These are phyloP conservation scores for Lactarius indigo DNA, from an alignment of 768 basidiomycete species.

Conservation along the genomic window DNA sequence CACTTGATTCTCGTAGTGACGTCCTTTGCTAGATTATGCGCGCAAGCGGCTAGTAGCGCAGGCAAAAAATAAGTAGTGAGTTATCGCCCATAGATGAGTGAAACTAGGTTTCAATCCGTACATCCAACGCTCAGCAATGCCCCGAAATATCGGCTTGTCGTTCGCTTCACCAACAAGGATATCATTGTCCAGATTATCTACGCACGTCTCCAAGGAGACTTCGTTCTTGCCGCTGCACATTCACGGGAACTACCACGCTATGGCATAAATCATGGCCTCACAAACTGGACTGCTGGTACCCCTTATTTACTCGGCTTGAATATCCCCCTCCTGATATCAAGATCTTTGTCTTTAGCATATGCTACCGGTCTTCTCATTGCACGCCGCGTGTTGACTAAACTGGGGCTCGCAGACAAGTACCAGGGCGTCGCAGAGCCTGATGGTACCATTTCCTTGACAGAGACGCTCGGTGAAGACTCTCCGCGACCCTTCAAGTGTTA, in stretches of 20 bases:
- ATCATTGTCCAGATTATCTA: conserved; percentile 95
- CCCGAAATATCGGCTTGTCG: conserved; percentile 97
- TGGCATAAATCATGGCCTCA: conserved; percentile 97
- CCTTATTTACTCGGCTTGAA: neutral
- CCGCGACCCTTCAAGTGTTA: conserved; percentile 99
- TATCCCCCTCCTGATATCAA: neutral
- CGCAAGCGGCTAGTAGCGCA: conserved; percentile 95
- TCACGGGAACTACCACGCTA: conserved; percentile 92
- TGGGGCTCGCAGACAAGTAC: conserved; percentile 97
- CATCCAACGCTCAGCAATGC: conserved; percentile 59
- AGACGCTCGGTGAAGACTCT: conserved; percentile 84
- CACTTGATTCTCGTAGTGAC: neutral
- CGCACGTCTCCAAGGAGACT: conserved; percentile 96
- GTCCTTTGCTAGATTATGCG: conserved; percentile 71
- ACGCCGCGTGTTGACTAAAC: conserved; percentile 90
- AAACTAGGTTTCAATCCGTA: neutral
- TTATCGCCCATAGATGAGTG: conserved; percentile 16
- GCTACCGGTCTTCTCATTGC: conserved; percentile 95
- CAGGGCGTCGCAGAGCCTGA: conserved; percentile 91
- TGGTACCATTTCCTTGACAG: conserved; percentile 79
- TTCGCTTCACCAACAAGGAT: conserved; percentile 97
- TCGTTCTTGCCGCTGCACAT: conserved; percentile 82
- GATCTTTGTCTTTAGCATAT: conserved; percentile 61
- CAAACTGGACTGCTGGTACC: conserved; percentile 95
- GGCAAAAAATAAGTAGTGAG: conserved; percentile 99